A percentile compares a stretch with the other conserved stretches of the same genome.
These are phyloP conservation scores for Penstemon barbatus DNA, from an alignment of 257 asterid genomes.

Conservation along the genomic window DNA sequence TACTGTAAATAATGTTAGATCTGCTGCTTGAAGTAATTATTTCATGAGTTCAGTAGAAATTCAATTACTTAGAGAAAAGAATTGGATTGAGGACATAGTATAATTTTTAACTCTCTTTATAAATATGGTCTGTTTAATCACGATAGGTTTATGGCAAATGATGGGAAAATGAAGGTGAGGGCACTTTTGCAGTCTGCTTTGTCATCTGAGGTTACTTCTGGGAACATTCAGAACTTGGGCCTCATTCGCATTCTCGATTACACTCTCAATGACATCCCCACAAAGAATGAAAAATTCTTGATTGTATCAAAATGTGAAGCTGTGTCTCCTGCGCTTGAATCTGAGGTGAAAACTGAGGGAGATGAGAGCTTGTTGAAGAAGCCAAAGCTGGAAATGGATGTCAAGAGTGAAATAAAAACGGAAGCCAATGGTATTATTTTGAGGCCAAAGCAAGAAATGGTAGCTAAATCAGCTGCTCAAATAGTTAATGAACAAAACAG, in stretches of 20 bases:
- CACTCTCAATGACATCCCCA: conserved; percentile 72
- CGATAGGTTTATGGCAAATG: conserved; percentile 74
- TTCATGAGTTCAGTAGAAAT: too few species aligned
- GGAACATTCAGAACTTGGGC: conserved; percentile 74
- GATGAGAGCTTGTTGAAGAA: conserved; percentile 34
- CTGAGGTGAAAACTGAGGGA: conserved; percentile 43
- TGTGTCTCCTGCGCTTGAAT: conserved; percentile 71
- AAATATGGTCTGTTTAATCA: background rate
- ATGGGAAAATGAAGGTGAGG: conserved; percentile 74
- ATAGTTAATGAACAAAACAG: conserved; percentile 72
- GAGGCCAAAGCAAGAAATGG: conserved; percentile 72
- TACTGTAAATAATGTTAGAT: too few species aligned
- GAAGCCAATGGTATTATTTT: conserved; percentile 37
- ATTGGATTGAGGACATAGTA: too few species aligned
- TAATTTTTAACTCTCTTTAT: too few species aligned
- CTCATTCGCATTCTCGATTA: conserved; percentile 72
- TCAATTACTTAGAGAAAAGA: too few species aligned
- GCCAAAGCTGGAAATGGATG: conserved; percentile 38
- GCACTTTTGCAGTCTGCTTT: conserved; percentile 61
- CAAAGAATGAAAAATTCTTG: conserved; percentile 74
- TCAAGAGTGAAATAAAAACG: conserved; percentile 29
- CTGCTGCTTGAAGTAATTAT: too few species aligned
- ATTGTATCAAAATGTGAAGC: conserved; percentile 69
- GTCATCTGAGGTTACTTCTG: conserved; percentile 67
- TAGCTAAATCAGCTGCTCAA: conserved; percentile 81